Conservation (phyloP, 192 early-diverging fungal genomes). For the Neocallimastix lanati region DNA sequence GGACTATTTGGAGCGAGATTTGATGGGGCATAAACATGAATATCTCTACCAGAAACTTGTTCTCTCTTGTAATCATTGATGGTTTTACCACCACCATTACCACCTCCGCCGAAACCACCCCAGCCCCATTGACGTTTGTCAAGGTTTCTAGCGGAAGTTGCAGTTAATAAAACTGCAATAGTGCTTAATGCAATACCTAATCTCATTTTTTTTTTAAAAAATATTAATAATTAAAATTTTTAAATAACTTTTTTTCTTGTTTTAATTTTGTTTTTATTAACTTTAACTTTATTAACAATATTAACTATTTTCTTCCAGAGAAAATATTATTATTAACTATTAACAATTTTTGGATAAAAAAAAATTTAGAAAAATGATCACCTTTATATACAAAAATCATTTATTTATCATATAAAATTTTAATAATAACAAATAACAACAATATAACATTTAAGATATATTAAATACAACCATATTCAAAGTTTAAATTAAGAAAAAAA, state of each 20-base stretch:
- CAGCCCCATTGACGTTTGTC: background rate
- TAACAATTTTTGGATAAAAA: background rate
- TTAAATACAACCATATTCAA: too few relatives aligned
- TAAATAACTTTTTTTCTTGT: too few relatives aligned
- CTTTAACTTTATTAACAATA: background rate
- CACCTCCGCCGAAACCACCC: too few relatives aligned
- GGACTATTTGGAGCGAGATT: background rate
- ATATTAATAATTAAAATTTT: too few relatives aligned
- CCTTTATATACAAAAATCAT: too few relatives aligned
- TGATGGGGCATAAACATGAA: background rate
- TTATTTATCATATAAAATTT: too few relatives aligned
- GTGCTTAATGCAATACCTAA: background rate
- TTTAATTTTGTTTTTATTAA: too few relatives aligned
- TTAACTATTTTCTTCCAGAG: background rate
- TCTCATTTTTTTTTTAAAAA: background rate
- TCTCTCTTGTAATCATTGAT: background rate
- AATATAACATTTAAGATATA: too few relatives aligned
- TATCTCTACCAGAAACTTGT: background rate
- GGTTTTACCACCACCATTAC: background rate
- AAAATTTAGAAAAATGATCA: too few relatives aligned
- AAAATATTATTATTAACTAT: background rate
- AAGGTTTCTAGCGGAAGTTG: background rate
- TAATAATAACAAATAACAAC: too few relatives aligned
- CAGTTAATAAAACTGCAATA: background rate
- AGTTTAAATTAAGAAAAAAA: too few relatives aligned